Percentiles rank a stretch among this genome's conserved stretches.
Evolutionary conservation across 169 alveolate genomes (phyloP).

Genomic region (Eimeria necatrix): DNA sequence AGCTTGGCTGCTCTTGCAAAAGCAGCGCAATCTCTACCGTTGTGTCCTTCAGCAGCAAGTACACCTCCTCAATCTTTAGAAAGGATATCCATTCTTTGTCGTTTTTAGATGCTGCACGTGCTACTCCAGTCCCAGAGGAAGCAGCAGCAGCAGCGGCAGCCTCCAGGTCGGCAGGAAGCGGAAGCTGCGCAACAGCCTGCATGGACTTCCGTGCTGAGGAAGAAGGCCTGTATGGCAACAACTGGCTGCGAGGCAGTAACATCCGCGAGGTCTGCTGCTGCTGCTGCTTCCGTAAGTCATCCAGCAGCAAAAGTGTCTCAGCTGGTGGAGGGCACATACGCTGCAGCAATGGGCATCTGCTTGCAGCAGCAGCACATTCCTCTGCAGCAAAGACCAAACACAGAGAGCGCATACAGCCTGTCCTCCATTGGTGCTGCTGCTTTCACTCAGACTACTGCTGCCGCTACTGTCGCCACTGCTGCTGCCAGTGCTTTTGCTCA

Average conservation of each 20-base stretch:
- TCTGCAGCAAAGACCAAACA: not conserved
- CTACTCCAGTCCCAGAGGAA: not conserved
- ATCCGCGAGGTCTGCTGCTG: conserved; percentile 52
- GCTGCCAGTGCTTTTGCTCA: not conserved
- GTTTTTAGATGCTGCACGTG: conserved; percentile 30
- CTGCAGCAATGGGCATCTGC: conserved; percentile 49
- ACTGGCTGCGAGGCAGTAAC: conserved; percentile 33
- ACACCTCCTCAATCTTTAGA: conserved; percentile 44
- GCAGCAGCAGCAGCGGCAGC: conserved; percentile 31
- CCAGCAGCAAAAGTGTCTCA: conserved; percentile 44
- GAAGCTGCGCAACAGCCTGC: conserved; percentile 61
- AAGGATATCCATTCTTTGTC: conserved; percentile 22
- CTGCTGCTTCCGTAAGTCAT: conserved; percentile 53
- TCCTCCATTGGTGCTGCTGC: not conserved
- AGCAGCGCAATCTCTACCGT: conserved; percentile 8
- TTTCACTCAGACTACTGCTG: conserved; percentile 18
- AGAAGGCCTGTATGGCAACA: conserved; percentile 64
- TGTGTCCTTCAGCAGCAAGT: conserved; percentile 3
- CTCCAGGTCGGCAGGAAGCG: conserved; percentile 59
- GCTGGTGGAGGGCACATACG: conserved; percentile 68
- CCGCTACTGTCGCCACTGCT: not conserved
- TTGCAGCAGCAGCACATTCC: conserved; percentile 40
- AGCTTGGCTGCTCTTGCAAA: conserved; percentile 54
- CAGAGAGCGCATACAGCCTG: not conserved
- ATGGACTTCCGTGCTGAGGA: conserved; percentile 40